These are phyloP conservation scores for Gracilaria vermiculophylla DNA, from an alignment of 23 red algal species.

Conservation along the genomic window DNA sequence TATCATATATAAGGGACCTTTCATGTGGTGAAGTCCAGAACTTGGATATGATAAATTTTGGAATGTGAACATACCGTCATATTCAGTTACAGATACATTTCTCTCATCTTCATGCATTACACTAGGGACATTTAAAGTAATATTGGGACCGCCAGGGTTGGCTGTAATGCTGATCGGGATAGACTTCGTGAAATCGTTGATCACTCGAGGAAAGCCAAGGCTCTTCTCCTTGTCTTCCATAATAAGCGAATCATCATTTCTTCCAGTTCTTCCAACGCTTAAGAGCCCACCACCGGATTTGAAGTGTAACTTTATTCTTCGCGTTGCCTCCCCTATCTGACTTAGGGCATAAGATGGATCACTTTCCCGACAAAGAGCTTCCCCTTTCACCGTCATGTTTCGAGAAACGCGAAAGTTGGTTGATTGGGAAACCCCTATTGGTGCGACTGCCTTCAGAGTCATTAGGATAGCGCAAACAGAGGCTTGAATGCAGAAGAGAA, in stretches of 20 bases:
- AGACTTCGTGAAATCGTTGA: neutral
- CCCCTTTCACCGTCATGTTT: neutral
- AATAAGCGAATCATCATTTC: neutral
- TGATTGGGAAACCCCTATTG: neutral
- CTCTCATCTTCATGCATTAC: neutral
- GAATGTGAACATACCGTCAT: neutral
- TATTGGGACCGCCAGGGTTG: neutral
- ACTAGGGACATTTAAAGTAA: no score
- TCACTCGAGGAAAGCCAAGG: neutral
- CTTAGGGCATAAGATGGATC: neutral
- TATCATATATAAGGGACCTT: conserved; percentile 6
- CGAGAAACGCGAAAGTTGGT: neutral
- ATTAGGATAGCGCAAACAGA: neutral
- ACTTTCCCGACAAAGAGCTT: neutral
- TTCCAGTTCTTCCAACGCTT: neutral
- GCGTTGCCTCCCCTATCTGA: neutral
- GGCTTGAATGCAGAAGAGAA: neutral
- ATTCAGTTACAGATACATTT: neutral
- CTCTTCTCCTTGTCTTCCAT: neutral
- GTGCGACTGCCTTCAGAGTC: neutral
- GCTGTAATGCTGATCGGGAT: neutral
- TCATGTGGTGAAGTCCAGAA: no score
- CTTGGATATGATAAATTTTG: no score
- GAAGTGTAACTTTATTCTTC: neutral
- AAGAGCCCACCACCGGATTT: neutral